phyloP scores from a whole-genome alignment of 345 rosid genomes.

The Aurinia saxatilis region DNA sequence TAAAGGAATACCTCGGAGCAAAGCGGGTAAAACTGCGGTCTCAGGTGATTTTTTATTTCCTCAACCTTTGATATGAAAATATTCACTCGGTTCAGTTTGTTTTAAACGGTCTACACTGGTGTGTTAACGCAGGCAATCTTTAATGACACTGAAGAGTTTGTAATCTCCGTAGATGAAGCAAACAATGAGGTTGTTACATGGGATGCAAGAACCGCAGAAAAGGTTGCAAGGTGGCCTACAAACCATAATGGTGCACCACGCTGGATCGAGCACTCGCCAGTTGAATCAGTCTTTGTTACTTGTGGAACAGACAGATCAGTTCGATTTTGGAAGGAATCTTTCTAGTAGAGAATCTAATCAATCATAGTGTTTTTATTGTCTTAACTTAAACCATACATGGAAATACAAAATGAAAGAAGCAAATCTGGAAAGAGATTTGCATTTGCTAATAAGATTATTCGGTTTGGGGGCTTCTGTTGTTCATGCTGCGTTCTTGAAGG shows the following conservation, averaged over 20 bases:
- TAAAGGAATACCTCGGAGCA: constrained; percentile 71
- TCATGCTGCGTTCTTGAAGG: constrained; percentile 7
- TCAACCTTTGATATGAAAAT: neutral
- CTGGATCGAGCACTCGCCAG: constrained; percentile 79
- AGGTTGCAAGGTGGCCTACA: constrained; percentile 69
- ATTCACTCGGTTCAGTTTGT: neutral
- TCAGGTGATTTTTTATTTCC: constrained; percentile 45
- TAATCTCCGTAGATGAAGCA: constrained; percentile 38
- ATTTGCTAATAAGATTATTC: too few species aligned
- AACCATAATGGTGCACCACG: constrained; percentile 69
- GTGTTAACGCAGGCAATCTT: constrained; percentile 57
- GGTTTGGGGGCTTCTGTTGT: too few species aligned
- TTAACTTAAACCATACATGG: too few species aligned
- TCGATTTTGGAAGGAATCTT: constrained; percentile 26
- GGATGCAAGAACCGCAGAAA: constrained; percentile 74
- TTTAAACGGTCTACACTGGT: neutral
- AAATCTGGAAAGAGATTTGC: too few species aligned
- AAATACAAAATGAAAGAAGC: too few species aligned
- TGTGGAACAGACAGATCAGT: constrained; percentile 27
- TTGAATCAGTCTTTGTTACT: constrained; percentile 36
- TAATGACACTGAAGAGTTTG: constrained; percentile 76
- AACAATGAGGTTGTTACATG: constrained; percentile 58
- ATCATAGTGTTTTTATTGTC: neutral
- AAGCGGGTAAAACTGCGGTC: constrained; percentile 51
- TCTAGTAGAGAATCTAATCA: neutral